Conservation (phyloP, 108 stramenopile species). For the Cyclotella baltica region DNA sequence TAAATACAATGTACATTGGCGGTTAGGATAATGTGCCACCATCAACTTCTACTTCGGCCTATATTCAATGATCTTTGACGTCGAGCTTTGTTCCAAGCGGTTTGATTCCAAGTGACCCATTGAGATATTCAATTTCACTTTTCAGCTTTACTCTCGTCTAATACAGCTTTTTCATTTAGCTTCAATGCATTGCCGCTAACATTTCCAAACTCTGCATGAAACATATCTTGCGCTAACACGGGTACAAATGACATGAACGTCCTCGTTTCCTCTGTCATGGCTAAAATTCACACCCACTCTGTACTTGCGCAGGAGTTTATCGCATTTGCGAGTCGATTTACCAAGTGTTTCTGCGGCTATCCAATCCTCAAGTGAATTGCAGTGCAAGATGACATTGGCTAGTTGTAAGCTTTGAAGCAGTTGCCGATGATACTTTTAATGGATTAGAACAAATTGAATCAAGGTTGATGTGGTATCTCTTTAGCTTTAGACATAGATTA, state of each 20-base stretch:
- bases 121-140: too few species aligned
- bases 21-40: too few species aligned
- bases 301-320: constrained; percentile 35
- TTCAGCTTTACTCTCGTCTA: constrained; percentile 42
- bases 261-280: constrained; percentile 22
- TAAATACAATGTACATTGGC: too few species aligned
- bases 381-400: constrained; percentile 30
- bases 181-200: constrained; percentile 12
- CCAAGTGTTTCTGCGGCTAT: constrained; percentile 3
- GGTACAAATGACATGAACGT: constrained; percentile 25
- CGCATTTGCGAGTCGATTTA: constrained; percentile 15
- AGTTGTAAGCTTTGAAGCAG: constrained; percentile 41
- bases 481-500: constrained; percentile 12
- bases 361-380: constrained; percentile 31
- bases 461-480: not conserved
- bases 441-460: not conserved
- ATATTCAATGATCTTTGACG: too few species aligned
- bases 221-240: constrained; percentile 34
- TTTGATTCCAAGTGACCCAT: too few species aligned
- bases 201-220: constrained; percentile 36
- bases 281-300: constrained; percentile 29
- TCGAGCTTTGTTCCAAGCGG: too few species aligned
- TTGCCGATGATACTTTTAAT: constrained; percentile 28
- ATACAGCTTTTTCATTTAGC: constrained; percentile 32
- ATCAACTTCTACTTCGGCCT: too few species aligned